Evolutionary conservation across 352 stramenopile genomes (phyloP).

Genomic region (Peronosclerospora sorghi): DNA sequence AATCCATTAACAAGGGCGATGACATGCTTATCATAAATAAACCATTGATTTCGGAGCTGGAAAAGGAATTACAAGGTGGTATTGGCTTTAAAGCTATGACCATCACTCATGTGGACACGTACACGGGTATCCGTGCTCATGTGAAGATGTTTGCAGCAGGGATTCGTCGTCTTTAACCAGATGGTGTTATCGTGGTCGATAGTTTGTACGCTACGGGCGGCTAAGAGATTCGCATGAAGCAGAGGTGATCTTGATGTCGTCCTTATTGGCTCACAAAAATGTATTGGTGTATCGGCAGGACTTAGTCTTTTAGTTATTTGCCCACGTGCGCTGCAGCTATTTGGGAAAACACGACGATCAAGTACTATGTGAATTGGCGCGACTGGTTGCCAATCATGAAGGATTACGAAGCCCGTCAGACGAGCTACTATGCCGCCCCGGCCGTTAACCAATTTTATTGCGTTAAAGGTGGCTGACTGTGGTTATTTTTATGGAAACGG

Average conservation of each 20-base stretch:
- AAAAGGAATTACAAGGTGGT: constrained; percentile 27
- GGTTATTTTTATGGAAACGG: constrained; percentile 58
- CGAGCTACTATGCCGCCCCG: constrained; percentile 69
- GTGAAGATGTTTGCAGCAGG: constrained; percentile 44
- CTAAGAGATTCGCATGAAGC: constrained; percentile 69
- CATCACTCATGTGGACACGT: no score
- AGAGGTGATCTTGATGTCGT: constrained; percentile 71
- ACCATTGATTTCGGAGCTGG: constrained; percentile 29
- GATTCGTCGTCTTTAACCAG: constrained; percentile 44
- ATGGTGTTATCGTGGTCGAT: constrained; percentile 53
- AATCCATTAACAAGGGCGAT: constrained; percentile 57
- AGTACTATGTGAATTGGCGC: no score
- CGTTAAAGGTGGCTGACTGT: constrained; percentile 51
- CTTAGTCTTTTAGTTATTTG: constrained; percentile 56
- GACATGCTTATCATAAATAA: constrained; percentile 66
- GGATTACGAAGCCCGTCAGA: constrained; percentile 63
- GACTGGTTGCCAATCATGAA: constrained; percentile 81
- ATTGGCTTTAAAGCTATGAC: constrained; percentile 57
- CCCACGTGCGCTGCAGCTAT: no score
- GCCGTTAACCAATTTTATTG: constrained; percentile 73
- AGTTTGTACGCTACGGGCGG: no score
- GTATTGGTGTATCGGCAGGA: constrained; percentile 53
- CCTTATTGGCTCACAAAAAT: constrained; percentile 66
- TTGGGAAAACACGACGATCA: no score
- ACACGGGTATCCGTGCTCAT: constrained; percentile 51